Evolutionary conservation across 192 early-diverging fungal species (phyloP).

Genomic region (Backusella sp.): DNA sequence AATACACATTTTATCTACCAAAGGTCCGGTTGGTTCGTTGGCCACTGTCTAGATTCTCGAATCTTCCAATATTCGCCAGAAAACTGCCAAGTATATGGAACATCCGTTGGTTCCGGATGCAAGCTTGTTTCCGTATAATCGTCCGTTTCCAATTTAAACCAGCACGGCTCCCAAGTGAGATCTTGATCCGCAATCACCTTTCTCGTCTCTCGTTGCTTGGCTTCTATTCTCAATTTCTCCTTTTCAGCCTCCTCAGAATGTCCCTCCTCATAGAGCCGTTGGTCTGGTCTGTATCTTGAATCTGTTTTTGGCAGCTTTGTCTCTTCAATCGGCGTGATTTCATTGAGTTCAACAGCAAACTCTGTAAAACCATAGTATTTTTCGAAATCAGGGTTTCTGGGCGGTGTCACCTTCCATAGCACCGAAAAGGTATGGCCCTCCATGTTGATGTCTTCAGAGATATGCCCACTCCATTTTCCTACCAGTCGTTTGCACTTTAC

Average conservation of each 20-base stretch:
- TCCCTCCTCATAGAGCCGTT: slow-evolving; percentile 81
- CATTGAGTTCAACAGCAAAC: slow-evolving; percentile 87
- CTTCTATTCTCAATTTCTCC: slow-evolving; percentile 81
- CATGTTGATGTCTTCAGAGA: slow-evolving; percentile 51
- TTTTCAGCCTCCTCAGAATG: slow-evolving; percentile 70
- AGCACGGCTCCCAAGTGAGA: slow-evolving; percentile 1
- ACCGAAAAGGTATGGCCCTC: slow-evolving; percentile 59
- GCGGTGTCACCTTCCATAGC: slow-evolving; percentile 77
- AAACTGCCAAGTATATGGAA: slow-evolving; percentile 68
- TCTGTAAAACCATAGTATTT: slow-evolving; percentile 88
- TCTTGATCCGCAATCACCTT: slow-evolving; percentile 63
- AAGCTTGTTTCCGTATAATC: slow-evolving; percentile 56
- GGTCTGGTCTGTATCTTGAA: slow-evolving; percentile 91
- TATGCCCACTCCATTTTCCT: slow-evolving; percentile 64
- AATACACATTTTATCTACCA: slow-evolving; percentile 25
- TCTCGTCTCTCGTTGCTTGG: slow-evolving; percentile 78
- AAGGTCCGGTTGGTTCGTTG: slow-evolving; percentile 28
- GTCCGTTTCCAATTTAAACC: slow-evolving; percentile 50
- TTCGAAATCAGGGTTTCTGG: slow-evolving; percentile 56
- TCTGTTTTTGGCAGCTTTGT: slow-evolving; percentile 79
- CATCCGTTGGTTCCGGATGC: slow-evolving; percentile 60
- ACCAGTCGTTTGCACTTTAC: slow-evolving; percentile 45
- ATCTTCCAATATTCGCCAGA: slow-evolving; percentile 84
- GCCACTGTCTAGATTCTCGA: slow-evolving; percentile 40
- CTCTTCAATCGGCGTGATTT: slow-evolving; percentile 67